Evolutionary conservation across 352 stramenopile species (phyloP), one percentile per base, ranked within the genome.

Genomic region (Pythium phragmiticola): DNA sequence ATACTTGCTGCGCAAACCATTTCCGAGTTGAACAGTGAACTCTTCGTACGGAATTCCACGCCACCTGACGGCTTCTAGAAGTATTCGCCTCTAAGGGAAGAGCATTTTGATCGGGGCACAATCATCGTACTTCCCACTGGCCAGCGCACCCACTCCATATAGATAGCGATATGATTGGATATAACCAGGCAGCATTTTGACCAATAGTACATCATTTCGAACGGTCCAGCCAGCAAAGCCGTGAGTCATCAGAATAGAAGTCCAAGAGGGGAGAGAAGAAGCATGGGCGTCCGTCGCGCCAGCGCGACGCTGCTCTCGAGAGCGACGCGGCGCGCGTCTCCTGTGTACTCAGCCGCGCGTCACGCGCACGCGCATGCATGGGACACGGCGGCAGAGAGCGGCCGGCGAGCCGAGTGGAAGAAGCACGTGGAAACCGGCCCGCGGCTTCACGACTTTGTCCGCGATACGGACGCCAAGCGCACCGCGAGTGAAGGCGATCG

Each of bases 361-460:
- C 14, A 17, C 16, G n/a, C 43, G 19, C 42, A 61, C 42, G 55
- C 55, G 2, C 55, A 53, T 16, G 55, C 55, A 9, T 16, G 52
- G 6, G 43, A 61, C 17, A 34, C 33, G 16, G 51, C 34, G 33
- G 14, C 16, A 12, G 37, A 56, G 7, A 36, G 7, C 21, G 39
- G 28, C 34, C 46, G 55, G 2, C 42, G 47, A 30, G 42, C 23
- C 4, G 30, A 52, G 9, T 68, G 61, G 61, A 50, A 68, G 53
- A 53, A 58, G 39, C 36, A 58, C 17, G 47, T 68, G 39, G 16
- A 55, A 13, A 12, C 36, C 9, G 61, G 53, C 7, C 61, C 61
- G 26, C 39, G 39, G 33, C 46, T 68, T 2, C 53, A 46, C 4
- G 61, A 68, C 36, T 68, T 68, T 46, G 19, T 68, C 26, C 56